These are phyloP conservation scores for Fraxinus anomala DNA, from an alignment of 257 asterid species.

Conservation along the genomic window DNA sequence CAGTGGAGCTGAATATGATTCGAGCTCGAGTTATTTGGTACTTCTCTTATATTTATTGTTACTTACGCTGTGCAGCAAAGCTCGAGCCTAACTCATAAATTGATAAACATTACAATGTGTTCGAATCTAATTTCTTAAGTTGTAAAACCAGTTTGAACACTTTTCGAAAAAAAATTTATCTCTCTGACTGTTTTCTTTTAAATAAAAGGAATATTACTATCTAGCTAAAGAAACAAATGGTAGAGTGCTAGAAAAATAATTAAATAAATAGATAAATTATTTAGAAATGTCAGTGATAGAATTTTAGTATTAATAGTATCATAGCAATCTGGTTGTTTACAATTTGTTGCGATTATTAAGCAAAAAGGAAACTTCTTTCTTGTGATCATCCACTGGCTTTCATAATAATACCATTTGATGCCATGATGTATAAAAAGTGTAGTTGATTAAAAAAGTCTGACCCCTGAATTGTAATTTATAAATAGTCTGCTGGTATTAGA, in stretches of 20 bases:
- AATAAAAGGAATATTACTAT: neutral
- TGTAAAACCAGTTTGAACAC: too few species aligned
- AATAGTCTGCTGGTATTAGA: neutral
- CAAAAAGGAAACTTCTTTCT: neutral
- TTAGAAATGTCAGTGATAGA: neutral
- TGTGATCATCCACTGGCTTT: neutral
- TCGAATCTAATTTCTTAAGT: neutral
- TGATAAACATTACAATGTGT: neutral
- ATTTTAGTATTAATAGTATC: neutral
- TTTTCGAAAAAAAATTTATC: too few species aligned
- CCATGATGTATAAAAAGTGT: neutral
- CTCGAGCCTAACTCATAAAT: neutral
- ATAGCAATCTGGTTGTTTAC: neutral
- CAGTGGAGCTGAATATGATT: neutral
- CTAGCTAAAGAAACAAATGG: neutral
- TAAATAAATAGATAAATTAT: neutral
- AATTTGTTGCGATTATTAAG: neutral
- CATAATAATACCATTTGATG: neutral
- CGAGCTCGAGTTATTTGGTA: neutral
- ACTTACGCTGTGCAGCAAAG: neutral
- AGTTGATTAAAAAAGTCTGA: neutral
- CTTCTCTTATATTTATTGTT: neutral
- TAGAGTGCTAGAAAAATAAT: neutral
- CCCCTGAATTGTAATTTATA: slow-evolving; percentile 9
- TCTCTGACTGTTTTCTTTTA: neutral